A percentile compares a stretch with the other conserved stretches of the same genome.
Evolutionary conservation across 2,329 filamentous ascomycete species (phyloP).

Genomic region (Periconia sp.): DNA sequence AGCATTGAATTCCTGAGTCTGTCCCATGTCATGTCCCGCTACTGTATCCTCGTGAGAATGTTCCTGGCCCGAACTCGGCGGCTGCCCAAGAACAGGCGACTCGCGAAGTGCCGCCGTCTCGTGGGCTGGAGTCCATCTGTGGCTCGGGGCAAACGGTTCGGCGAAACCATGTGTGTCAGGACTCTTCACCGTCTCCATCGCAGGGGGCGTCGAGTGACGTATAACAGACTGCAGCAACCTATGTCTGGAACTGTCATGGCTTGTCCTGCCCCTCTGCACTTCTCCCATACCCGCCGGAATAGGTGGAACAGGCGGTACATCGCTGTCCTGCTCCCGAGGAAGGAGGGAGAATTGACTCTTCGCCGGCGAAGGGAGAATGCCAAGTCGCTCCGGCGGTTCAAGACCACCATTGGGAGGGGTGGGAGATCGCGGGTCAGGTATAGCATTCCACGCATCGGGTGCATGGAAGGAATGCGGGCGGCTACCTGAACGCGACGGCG

Average conservation of each 20-base stretch:
- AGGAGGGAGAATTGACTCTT: conserved; percentile 34
- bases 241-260: conserved; percentile 27
- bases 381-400: conserved; percentile 22
- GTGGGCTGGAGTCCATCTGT: no score
- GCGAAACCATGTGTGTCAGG: no score
- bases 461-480: conserved; percentile 40
- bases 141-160: no score
- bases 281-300: conserved; percentile 29
- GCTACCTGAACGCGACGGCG: conserved; percentile 18
- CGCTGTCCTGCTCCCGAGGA: conserved; percentile 21
- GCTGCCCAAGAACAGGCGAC: conserved; percentile 7
- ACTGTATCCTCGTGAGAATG: background rate
- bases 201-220: conserved; percentile 31
- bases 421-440: conserved; percentile 11
- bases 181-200: conserved; percentile 12
- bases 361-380: conserved; percentile 35
- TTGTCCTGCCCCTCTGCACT: conserved; percentile 14
- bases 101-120: no score
- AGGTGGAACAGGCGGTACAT: conserved; percentile 36
- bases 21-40: background rate
- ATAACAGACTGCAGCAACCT: conserved; percentile 35
- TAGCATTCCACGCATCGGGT: conserved; percentile 32
- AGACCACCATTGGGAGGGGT: conserved; percentile 10
- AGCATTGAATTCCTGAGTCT: background rate
- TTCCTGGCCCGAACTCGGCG: background rate